Evolutionary conservation across 2,329 filamentous ascomycete species (phyloP), one percentile per base, ranked within the genome.

Genomic region (Penicillium thymicola): DNA sequence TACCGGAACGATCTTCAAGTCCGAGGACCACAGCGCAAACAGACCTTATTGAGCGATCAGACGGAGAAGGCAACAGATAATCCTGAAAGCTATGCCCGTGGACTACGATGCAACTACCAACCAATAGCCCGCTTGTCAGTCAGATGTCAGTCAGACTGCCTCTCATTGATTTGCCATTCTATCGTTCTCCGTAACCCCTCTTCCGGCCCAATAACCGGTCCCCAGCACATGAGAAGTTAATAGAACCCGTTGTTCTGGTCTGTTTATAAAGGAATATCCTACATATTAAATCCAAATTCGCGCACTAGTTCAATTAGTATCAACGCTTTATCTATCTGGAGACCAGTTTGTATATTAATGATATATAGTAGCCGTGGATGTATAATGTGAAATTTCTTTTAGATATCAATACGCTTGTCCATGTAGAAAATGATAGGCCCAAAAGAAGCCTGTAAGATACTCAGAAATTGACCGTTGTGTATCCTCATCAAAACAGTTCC

Each of bases 171-270:
- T 50, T 64, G 60, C 55, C 57, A 62, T 52, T 57, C 40, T 58
- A 69, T 60, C 10, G 69, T 71, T 55, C 68, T 65, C 37, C 49
- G 44, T 56, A 71, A 57, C 13, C 67, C 69, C 6, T 67, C 61
- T 21, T 59, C 25, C 16, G 69, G 51, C 27, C 52, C 43, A 34
- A 70, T 55, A 34, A 55, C 54, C 14, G 70, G 69, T 37, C 59
- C 54, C 69, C 67, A 71, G 2, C 53, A 30, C 11, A 30, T 5
- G 30, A 30, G 30, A 30, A 30, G 11, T 30, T 11, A 30, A 30
- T 30, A 5, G 4, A 30, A 2, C 11, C 5, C 1, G 11, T 30
- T 13, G 28, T 30, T 30, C 9, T 7, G 25, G 7, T 27, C 6
- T 27, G 1, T 7, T 27, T 27, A 27, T 7, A 28, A 13, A 25